Base-by-base conservation (phyloP, 2,329 filamentous ascomycete species). In the Diaporthe vaccinii region DNA sequence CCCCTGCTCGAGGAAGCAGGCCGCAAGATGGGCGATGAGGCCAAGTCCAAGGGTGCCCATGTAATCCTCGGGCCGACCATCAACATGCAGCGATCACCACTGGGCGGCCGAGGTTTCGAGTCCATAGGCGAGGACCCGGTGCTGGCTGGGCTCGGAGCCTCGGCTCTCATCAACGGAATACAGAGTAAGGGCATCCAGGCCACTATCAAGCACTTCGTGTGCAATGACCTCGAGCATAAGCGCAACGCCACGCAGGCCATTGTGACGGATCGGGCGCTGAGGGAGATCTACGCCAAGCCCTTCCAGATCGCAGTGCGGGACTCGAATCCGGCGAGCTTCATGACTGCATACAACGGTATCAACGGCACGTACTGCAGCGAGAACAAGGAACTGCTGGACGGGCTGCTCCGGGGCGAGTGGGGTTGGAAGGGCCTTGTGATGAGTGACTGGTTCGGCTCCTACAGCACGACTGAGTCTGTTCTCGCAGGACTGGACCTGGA, bases 51-150 rank as follows among this genome's bases (percentile, higher is more conserved):
- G 81, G 89, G 89, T 51, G 90, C 89, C 3, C 89, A 91, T 79
- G 86, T 85, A 31, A 89, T 91, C 75, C 85, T 92, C 0, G 91
- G 91, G 0, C 91, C 91, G 6, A 92, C 91, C 31, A 90, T 92
- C 80, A 91, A 91, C 80, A 91, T 91, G 85, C 89, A 91, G 79
- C 86, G 90, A 65, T 88, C 87, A 7, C 90, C 89, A n/a, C 85
- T 91, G 3, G 90, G 90, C 34, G 90, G 90, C 14, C 87, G 90
- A 70, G 90, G 89, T 51, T 91, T 91, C 77, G 90, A 91, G 82
- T 91, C 89, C 12, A 85, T 91, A 68, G 85, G 88, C 58, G 89
- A 91, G 79, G 90, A 91, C 78, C 89, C 90, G 17, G 85, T 91
- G 78, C 84, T 91, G 34, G 86, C 89, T 34, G 90, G 90, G 0